phyloP scores from a whole-genome alignment of 176 grass and related monocot species.

The Coix lacrymajobi region DNA sequence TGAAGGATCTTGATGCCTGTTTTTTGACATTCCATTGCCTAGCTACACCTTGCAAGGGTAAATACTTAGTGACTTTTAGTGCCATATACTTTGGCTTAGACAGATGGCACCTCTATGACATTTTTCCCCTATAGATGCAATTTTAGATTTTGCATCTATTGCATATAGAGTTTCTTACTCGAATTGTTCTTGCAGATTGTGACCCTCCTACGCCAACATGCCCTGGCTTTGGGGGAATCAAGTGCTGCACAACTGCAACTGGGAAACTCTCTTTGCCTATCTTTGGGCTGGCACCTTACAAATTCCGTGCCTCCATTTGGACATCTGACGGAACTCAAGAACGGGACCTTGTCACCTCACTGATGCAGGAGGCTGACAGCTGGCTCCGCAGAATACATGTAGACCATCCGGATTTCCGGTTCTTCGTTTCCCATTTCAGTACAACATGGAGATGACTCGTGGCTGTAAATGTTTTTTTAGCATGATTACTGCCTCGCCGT shows the following conservation, averaged over 20 bases:
- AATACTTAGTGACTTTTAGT: conserved; percentile 30
- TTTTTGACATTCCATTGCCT: conserved; percentile 95
- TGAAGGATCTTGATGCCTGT: conserved; percentile 96
- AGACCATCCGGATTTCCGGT: conserved; percentile 85
- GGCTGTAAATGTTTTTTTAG: conserved; percentile 54
- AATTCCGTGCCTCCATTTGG: conserved; percentile 70
- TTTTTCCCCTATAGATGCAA: neutral
- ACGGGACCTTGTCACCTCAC: conserved; percentile 26
- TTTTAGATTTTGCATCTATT: neutral
- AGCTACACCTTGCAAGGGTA: conserved; percentile 75
- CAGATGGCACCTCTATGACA: neutral
- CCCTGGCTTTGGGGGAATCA: conserved; percentile 35
- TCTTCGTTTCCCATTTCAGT: conserved; percentile 52
- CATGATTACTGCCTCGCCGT: neutral
- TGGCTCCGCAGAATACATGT: conserved; percentile 65
- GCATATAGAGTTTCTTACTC: neutral
- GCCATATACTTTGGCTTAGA: neutral
- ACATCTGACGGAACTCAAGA: conserved; percentile 39
- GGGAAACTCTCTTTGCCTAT: conserved; percentile 45
- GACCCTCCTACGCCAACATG: conserved; percentile 25
- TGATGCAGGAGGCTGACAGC: conserved; percentile 65
- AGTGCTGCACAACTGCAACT: neutral
- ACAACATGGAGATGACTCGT: conserved; percentile 47
- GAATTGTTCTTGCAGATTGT: conserved; percentile 31
- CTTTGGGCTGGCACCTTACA: conserved; percentile 84